Percentiles rank a stretch among this genome's conserved stretches.
phyloP scores from a whole-genome alignment of 352 stramenopile genomes.

The Phytophthora hibernalis region DNA sequence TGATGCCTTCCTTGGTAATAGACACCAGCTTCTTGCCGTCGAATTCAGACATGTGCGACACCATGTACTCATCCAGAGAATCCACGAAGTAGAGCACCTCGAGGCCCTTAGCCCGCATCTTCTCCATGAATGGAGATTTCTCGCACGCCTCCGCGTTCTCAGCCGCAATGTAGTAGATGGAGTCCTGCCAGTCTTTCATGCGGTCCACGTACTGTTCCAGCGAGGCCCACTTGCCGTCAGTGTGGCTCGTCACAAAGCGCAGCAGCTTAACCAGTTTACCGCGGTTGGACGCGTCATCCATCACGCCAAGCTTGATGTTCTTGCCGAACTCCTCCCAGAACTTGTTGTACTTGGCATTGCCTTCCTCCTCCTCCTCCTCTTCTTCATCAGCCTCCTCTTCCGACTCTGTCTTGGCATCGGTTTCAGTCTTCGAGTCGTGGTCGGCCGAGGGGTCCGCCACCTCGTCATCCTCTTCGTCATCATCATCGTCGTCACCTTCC shows the following conservation, averaged over 20 bases:
- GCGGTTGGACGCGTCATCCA: constrained; percentile 97
- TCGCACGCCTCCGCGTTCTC: constrained; percentile 93
- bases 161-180: constrained; percentile 99
- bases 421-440: constrained; percentile 67
- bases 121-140: constrained; percentile 97
- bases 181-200: constrained; percentile 99
- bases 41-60: constrained; percentile 94
- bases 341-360: constrained; percentile 94
- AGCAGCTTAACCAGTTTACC: constrained; percentile 97
- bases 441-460: constrained; percentile 55
- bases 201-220: constrained; percentile 97
- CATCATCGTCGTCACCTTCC: constrained; percentile 83
- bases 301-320: constrained; percentile 99
- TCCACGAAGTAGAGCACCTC: constrained; percentile 99
- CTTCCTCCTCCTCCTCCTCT: constrained; percentile 63
- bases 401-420: constrained; percentile 84
- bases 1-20: constrained; percentile 98
- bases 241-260: constrained; percentile 96
- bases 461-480: constrained; percentile 62
- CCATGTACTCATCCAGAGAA: constrained; percentile 98
- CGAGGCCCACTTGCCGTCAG: constrained; percentile 92
- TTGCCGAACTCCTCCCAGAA: constrained; percentile 99
- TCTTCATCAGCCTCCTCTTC: constrained; percentile 48
- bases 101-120: constrained; percentile 96
- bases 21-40: constrained; percentile 96